Base-by-base conservation (phyloP, 345 rosid genomes). In the Linum tenue region DNA sequence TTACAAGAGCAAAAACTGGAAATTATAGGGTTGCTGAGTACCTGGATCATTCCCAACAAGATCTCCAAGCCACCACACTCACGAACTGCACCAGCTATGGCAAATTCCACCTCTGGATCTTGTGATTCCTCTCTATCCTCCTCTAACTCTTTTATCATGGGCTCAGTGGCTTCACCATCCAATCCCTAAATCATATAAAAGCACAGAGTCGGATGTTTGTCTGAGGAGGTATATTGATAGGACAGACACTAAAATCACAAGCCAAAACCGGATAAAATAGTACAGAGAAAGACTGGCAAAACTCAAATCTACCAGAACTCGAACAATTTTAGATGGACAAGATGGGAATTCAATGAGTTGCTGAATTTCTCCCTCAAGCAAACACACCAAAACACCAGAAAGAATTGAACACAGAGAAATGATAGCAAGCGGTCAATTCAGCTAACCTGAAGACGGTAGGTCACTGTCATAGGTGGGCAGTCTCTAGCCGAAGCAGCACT, bases 91-190 rank as follows among this genome's bases (percentile, higher is more conserved):
- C 99, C 91, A 22, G 97, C 96, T 77, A 94, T 90, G 69, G 96
- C 96, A 84, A 94, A 94, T 80, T 94, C 97, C 60, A 90, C 77
- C 83, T 94, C 99, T 31, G 99, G 99, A 80, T 94, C 99, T 81
- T 84, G 97, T 40, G 95, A 88, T 67, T 94, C 99, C 74, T 90
- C 99, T 77, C 97, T 90, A 72, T 90, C 99, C 80, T 94, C 99
- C 80, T 94, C 99, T 79, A 94, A 73, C 73, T 94, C 96, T 84
- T 94, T 90, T 67, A 94, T 90, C 99, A 94, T 94, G 67, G 97
- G 99, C 65, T 94, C 99, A 51, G 99, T 94, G 63, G 97, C 99
- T 86, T 94, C 99, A 73, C 99, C 99, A 79, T 94, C 99, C 64
- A 90, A 79, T 55, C 99, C 99, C 99, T 90, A 81, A 70, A 65